Base-by-base conservation (phyloP, 2,329 filamentous ascomycete species). In the Dactylonectria macrodidyma region DNA sequence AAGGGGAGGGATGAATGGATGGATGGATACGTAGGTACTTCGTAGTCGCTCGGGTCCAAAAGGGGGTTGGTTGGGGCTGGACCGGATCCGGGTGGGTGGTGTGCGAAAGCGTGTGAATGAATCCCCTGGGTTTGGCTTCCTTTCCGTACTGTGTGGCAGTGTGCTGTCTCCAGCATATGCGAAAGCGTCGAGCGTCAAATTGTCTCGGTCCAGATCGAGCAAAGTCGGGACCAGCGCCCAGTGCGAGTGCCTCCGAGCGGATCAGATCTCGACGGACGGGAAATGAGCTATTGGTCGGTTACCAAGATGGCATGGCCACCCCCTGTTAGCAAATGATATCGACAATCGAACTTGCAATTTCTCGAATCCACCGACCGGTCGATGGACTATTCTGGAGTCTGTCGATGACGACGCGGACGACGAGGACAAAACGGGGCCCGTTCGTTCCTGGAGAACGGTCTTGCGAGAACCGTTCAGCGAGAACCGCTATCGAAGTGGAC, bases 281-380 rank as follows among this genome's bases (percentile, higher is more conserved):
- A 75, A 75, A 76, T 76, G 72, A 76, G 68, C 59, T 71, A 66
- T 66, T 59, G 65, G 65, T 71, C 57, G 46, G 58, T 62, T 63
- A 56, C 30, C 60, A 68, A 68, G 56, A 59, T 68, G 67, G 67
- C 66, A 71, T 69, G 59, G 68, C 16, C 66, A 66, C 68, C 70
- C 73, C 74, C 71, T 75, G 74, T 69, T 65, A 63, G 74, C 66
- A 68, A 67, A 75, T 74, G 66, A 67, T 75, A 51, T 73, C 66
- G 51, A 61, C 68, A 67, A 68, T 69, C 70, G 59, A 68, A 68
- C 67, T 50, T 62, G 66, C 66, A 76, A 76, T 76, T 72, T 76
- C 74, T 72, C 50, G 68, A 74, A 67, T 59, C 74, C 73, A 75
- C 69, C 67, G 65, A 56, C 65, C 48, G 33, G 59, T 58, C 55